phyloP scores from a whole-genome alignment of 352 stramenopile genomes.

The Globisporangium uncinulatum region DNA sequence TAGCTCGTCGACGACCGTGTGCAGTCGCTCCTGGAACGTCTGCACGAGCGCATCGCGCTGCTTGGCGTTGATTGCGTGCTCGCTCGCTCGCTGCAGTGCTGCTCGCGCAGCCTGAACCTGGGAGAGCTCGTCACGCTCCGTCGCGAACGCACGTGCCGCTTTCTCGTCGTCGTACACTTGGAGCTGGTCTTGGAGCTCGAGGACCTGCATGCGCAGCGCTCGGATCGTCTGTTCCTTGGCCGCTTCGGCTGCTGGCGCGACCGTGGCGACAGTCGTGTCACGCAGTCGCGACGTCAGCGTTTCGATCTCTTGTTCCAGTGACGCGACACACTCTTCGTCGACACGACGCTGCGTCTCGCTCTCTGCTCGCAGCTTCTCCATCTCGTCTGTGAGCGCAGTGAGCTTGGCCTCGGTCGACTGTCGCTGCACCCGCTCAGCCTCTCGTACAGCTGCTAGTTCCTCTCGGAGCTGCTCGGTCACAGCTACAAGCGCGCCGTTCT shows the following conservation, averaged over 20 bases:
- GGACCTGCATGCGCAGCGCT: slow-evolving; percentile 12
- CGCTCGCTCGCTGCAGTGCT: slow-evolving; percentile 33
- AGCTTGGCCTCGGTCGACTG: slow-evolving; percentile 17
- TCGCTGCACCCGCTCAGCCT: slow-evolving; percentile 13
- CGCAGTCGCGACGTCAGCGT: background rate
- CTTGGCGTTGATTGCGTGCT: slow-evolving; percentile 28
- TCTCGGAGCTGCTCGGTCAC: background rate
- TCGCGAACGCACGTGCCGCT: slow-evolving; percentile 20
- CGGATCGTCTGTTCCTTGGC: slow-evolving; percentile 13
- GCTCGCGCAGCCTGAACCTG: slow-evolving; percentile 26
- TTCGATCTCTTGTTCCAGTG: slow-evolving; percentile 9
- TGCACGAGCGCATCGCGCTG: slow-evolving; percentile 32
- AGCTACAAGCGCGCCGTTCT: slow-evolving; percentile 6
- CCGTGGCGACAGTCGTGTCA: background rate
- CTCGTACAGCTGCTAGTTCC: slow-evolving; percentile 1
- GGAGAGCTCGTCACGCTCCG: slow-evolving; percentile 21
- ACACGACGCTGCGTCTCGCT: slow-evolving; percentile 16
- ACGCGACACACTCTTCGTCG: slow-evolving; percentile 13
- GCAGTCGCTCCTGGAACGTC: slow-evolving; percentile 34
- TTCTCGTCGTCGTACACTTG: slow-evolving; percentile 10
- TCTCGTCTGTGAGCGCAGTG: slow-evolving; percentile 20
- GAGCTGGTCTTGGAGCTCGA: slow-evolving; percentile 17
- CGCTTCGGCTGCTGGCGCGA: background rate
- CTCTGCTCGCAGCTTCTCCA: slow-evolving; percentile 16
- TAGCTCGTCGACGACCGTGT: slow-evolving; percentile 35